Evolutionary conservation across 2,329 filamentous ascomycete species (phyloP), one percentile per base, ranked within the genome.

Genomic region (Cladophialophora bantiana): DNA sequence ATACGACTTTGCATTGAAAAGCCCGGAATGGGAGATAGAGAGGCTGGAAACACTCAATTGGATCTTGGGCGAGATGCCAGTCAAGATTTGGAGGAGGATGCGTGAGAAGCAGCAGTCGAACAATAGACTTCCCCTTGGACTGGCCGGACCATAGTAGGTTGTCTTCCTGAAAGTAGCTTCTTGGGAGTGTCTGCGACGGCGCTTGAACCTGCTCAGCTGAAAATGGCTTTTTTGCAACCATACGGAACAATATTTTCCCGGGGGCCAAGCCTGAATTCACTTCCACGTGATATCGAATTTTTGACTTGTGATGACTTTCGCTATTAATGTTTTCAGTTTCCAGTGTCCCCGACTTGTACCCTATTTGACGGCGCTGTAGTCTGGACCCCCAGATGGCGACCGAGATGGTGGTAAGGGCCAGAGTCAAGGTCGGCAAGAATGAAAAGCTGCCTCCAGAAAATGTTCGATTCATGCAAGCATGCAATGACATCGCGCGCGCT

Each of bases 401-500:
- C 48, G 81, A 83, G 69, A 83, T 87, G 48, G 83, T 87, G 76
- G 90, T 86, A 40, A 79, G 85, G 64, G 68, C 67, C 15, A 70
- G 67, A 66, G 76, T 77, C 71, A 84, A 84, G 68, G 77, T 85
- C 35, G 85, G 88, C 73, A 95, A 92, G 79, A 90, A 87, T 74
- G 82, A 86, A 72, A 92, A 94, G 73, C 85, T 97, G 12, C 87
- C 93, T 1, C 92, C 95, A 32, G 95, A 99, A 80, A 97, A 94
- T 80, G 95, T 99, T 81, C 89, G 95, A 60, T 97, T 92, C 78
- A 87, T 98, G 79, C 88, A 93, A 78, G 95, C 93, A 74, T 99
- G 96, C 79, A 94, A 94, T 69, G 96, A 99, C 74, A 94, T 99
- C 75, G 94, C 94, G 60, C 96, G 92, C 76, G 91, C 90, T 62